Base-by-base conservation (phyloP, 345 rosid genomes). In the Eutrema yunnanense region DNA sequence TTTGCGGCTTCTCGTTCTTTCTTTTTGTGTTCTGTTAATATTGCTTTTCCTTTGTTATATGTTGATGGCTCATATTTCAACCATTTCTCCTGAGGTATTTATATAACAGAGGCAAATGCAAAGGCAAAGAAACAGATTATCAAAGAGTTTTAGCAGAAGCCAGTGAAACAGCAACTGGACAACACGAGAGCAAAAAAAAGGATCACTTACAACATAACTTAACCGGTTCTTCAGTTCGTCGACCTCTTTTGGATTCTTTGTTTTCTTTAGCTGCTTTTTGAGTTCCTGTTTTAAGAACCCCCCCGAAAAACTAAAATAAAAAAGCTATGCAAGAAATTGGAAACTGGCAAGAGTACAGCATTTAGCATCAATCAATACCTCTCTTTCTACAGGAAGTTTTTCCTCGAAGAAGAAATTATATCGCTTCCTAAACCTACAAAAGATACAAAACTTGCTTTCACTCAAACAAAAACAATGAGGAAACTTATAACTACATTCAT, bases 1-100 rank as follows among this genome's bases (percentile, higher is more conserved):
- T 89, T 94, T 36, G 89, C 86, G 3, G 96, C 97, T 83, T 89
- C 93, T 79, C 91, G 82, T 71, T 91, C 96, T 80, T 79, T 87
- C 88, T 85, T 91, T 79, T 87, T 88, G 84, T 94, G 97, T 72
- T 83, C 85, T 27, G 95, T 47, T 36, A 91, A 67, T 72, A 94
- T 84, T 43, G 85, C 66, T n/a, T 83, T 65, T 60, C 87, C 94
- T 56, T 70, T 81, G 74, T 74, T 84, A 80, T 84, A 86, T 43
- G 80, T 92, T 48, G 81, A 71, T 41, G 96, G 84, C 61, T 84
- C 91, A 44, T 79, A 84, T 80, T 86, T 92, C 55, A 92, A 29
- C 81, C 78, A 85, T 65, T 87, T 95, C 64, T 92, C 92, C 98
- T 90, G 81, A 52, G 49, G 62, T 50, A 52, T 14, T 14, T 37